Evolutionary conservation across 768 basidiomycete genomes (phyloP), one percentile per base, ranked within the genome.

Genomic region (Leccinum pellstonianum): DNA sequence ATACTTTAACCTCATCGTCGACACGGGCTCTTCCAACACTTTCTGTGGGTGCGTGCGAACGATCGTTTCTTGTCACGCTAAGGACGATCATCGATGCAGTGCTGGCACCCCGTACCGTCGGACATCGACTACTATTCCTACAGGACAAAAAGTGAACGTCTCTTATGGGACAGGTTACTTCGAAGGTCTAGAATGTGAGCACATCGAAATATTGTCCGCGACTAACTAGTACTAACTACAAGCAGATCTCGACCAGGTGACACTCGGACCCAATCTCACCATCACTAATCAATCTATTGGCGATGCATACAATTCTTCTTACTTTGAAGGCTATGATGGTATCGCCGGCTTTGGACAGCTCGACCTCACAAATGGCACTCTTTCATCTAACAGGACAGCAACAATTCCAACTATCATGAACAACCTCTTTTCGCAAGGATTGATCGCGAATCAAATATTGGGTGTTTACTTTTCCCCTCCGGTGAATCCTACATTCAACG

Each of bases 121-220:
- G 19, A 73, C 70, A 10, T 50, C 57, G n/a, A 70, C 67, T 2
- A 70, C 68, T 52, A 57, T 62, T 17, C 51, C 65, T 33, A 74
- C 70, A n/a, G 72, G 72, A 3, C 25, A 68, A 38, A 2, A 15
- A 4, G 58, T 70, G n/a, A 59, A 25, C 5, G 57, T 63, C 7
- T 53, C 51, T 6, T 70, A 66, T 54, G 64, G 66, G 3, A 0
- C 1, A 0, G 70, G 59, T n/a, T 55, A 33, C 52, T 61, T 73
- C 48, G 38, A 31, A 68, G 78, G 80, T n/a, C 68, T 66, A 38
- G 79, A 80, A 61, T 82, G 68, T 69, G 31, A 53, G 48, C 5
- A 27, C 6, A 5, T 38, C 3, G 9, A 27, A 7, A 11, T 14
- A 10, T 4, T 46, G 3, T 37, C 14, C 21, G 46, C 14, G 19